Evolutionary conservation across 1,284 basidiomycete species (phyloP).

Genomic region (Trichosporon faecale): DNA sequence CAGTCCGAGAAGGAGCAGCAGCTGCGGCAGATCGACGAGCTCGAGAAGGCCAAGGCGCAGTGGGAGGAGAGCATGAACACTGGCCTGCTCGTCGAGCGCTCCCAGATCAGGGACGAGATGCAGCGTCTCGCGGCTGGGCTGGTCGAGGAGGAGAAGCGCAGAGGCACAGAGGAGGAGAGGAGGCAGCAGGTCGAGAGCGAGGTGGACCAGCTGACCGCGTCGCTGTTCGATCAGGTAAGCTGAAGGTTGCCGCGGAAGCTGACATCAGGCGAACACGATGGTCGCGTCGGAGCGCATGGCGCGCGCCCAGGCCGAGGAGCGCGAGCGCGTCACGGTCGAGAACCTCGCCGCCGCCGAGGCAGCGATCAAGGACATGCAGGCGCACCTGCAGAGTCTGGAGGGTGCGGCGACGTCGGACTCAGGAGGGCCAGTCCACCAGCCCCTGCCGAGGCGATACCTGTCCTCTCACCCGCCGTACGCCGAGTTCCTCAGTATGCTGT

Average conservation of each 20-base stretch:
- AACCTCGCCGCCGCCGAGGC: slow-evolving; percentile 81
- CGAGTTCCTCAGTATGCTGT: slow-evolving; percentile 79
- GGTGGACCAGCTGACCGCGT: slow-evolving; percentile 87
- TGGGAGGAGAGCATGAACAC: slow-evolving; percentile 58
- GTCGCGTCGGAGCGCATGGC: slow-evolving; percentile 83
- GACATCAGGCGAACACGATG: slow-evolving; percentile 75
- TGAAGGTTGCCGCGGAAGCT: neutral
- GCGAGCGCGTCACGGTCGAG: slow-evolving; percentile 73
- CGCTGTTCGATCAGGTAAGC: slow-evolving; percentile 65
- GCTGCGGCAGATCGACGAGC: slow-evolving; percentile 69
- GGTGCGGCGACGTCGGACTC: neutral
- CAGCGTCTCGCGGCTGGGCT: slow-evolving; percentile 90
- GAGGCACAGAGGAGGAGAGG: slow-evolving; percentile 84
- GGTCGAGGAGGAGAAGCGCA: slow-evolving; percentile 85
- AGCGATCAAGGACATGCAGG: slow-evolving; percentile 76
- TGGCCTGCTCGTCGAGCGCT: slow-evolving; percentile 86
- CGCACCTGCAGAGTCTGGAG: slow-evolving; percentile 66
- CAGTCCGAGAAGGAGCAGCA: slow-evolving; percentile 29
- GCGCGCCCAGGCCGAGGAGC: slow-evolving; percentile 72
- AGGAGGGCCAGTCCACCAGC: neutral
- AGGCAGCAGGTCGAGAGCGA: slow-evolving; percentile 76
- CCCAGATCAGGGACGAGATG: slow-evolving; percentile 85
- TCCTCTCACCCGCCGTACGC: slow-evolving; percentile 72
- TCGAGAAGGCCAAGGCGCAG: slow-evolving; percentile 56
- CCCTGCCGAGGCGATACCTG: slow-evolving; percentile 55